These are phyloP conservation scores for Juncus inflexus DNA, from an alignment of 176 grass and related monocot species.

Conservation along the genomic window DNA sequence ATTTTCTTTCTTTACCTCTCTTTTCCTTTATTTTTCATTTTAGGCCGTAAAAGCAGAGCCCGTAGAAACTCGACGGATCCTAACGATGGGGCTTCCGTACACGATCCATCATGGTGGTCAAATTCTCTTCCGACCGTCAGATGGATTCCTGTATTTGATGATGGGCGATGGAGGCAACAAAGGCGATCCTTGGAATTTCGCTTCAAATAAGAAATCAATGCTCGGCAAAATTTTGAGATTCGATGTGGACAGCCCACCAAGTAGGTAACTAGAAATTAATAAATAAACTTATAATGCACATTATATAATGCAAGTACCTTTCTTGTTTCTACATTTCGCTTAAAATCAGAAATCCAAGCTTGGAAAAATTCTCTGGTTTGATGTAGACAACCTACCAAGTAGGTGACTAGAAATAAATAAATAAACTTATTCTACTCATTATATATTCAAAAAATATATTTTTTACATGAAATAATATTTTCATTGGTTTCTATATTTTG, in stretches of 20 bases:
- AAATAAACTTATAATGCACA: too few relatives aligned
- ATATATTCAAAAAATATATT: too few relatives aligned
- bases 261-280: slow-evolving; percentile 28
- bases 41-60: slow-evolving; percentile 54
- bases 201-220: slow-evolving; percentile 74
- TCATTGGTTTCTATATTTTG: too few relatives aligned
- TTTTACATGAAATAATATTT: too few relatives aligned
- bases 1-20: neutral
- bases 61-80: slow-evolving; percentile 51
- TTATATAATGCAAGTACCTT: too few relatives aligned
- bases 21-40: neutral
- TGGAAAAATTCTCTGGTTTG: too few relatives aligned
- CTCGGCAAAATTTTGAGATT: slow-evolving; percentile 73
- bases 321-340: too few relatives aligned
- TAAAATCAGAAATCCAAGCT: too few relatives aligned
- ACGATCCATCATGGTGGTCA: slow-evolving; percentile 65
- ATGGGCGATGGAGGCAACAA: slow-evolving; percentile 69
- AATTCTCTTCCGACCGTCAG: slow-evolving; percentile 55
- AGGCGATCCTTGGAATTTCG: slow-evolving; percentile 87
- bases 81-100: slow-evolving; percentile 74
- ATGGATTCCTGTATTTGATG: slow-evolving; percentile 85
- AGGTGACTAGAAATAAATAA: neutral
- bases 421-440: too few relatives aligned
- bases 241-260: slow-evolving; percentile 49
- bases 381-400: neutral